Evolutionary conservation across 352 stramenopile genomes (phyloP).

Genomic region (Phytophthora vignae): DNA sequence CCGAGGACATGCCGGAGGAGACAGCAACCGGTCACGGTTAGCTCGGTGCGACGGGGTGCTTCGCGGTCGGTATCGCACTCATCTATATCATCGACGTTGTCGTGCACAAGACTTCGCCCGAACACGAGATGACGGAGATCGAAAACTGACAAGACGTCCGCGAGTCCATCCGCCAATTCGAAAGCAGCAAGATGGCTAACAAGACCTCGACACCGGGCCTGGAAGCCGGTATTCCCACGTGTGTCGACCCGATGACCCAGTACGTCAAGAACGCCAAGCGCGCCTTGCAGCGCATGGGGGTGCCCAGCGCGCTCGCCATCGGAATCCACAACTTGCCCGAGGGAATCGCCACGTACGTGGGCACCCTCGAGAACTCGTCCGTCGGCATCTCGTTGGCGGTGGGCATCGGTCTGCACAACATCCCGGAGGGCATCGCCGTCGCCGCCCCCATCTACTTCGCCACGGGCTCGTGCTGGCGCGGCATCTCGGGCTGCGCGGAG

Average conservation of each 20-base stretch:
- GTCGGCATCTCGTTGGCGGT: slow-evolving; percentile 8
- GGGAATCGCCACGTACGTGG: slow-evolving; percentile 13
- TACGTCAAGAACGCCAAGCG: slow-evolving; percentile 40
- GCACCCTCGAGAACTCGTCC: slow-evolving; percentile 9
- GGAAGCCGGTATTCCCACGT: too few relatives aligned
- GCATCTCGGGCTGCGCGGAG: slow-evolving; percentile 94
- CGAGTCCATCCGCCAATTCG: slow-evolving; percentile 23
- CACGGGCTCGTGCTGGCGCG: slow-evolving; percentile 91
- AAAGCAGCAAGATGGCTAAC: slow-evolving; percentile 13
- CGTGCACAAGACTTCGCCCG: slow-evolving; percentile 14
- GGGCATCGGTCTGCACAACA: slow-evolving; percentile 40
- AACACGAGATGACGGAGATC: slow-evolving; percentile 33
- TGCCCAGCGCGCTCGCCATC: slow-evolving; percentile 93
- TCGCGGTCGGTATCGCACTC: slow-evolving; percentile 14
- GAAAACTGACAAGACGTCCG: slow-evolving; percentile 32
- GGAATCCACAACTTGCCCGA: slow-evolving; percentile 97
- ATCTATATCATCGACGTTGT: slow-evolving; percentile 19
- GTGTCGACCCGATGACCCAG: too few relatives aligned
- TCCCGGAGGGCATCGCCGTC: slow-evolving; percentile 94
- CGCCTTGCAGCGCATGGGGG: slow-evolving; percentile 79
- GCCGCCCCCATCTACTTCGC: slow-evolving; percentile 97
- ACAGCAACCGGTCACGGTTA: slow-evolving; percentile 19
- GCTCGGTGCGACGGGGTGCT: slow-evolving; percentile 12
- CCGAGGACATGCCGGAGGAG: slow-evolving; percentile 21
- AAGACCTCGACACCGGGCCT: too few relatives aligned